Evolutionary conservation across 208 protist species (phyloP).

Genomic region (Crithidia bombi): DNA sequence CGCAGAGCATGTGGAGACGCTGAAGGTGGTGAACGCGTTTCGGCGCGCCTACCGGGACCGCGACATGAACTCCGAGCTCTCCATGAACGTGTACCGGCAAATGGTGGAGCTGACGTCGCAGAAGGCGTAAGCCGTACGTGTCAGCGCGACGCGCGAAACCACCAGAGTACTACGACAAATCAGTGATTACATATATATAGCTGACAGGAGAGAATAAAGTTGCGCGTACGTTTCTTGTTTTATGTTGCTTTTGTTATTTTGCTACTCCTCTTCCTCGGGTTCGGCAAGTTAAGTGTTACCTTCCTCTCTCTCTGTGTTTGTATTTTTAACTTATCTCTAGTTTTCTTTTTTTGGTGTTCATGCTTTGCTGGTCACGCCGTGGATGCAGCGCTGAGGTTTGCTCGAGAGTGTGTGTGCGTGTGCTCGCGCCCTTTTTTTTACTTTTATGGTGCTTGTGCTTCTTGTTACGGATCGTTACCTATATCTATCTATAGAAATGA

Average conservation of each 20-base stretch:
- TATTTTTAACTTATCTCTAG: background rate
- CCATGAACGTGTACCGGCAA: slow-evolving; percentile 23
- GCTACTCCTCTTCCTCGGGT: too few species aligned
- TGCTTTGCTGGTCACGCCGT: background rate
- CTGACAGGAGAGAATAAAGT: too few species aligned
- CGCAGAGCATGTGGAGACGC: slow-evolving; percentile 9
- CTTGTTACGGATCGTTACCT: too few species aligned
- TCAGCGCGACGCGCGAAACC: too few species aligned
- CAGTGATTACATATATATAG: too few species aligned
- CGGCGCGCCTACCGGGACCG: slow-evolving; percentile 16
- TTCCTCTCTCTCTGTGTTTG: background rate
- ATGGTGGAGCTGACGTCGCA: slow-evolving; percentile 27
- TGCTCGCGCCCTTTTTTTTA: too few species aligned
- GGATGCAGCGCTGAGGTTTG: too few species aligned
- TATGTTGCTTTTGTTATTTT: background rate
- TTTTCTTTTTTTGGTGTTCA: slow-evolving; percentile 1
- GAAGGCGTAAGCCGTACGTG: background rate
- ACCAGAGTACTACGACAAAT: too few species aligned
- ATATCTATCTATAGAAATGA: too few species aligned
- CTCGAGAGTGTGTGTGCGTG: too few species aligned
- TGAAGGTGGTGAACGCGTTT: slow-evolving; percentile 21
- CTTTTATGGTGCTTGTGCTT: too few species aligned
- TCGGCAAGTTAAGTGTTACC: background rate
- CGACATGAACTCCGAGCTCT: slow-evolving; percentile 30
- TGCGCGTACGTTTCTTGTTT: background rate